Conservation (phyloP, 106 monocot genomes). For the Acorus calamus region DNA sequence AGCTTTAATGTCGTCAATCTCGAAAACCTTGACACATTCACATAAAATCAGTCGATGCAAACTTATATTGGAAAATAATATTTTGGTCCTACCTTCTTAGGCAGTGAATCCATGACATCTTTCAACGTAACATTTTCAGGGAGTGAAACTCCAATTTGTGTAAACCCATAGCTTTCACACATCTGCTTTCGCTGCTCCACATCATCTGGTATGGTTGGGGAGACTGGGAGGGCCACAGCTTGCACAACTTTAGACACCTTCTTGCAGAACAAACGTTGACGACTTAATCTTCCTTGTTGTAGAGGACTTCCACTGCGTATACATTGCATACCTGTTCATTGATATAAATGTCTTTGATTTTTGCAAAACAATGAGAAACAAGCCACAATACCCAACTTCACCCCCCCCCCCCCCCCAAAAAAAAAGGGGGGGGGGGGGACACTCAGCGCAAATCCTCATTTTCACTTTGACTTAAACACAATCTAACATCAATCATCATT, state of each 20-base stretch:
- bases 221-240: slow-evolving; percentile 34
- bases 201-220: slow-evolving; percentile 32
- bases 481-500: too few species aligned
- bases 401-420: too few species aligned
- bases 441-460: too few species aligned
- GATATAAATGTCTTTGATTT: not conserved
- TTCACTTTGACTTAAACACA: too few species aligned
- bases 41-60: too few species aligned
- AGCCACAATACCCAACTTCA: too few species aligned
- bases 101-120: slow-evolving; percentile 71
- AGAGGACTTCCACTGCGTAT: slow-evolving; percentile 18
- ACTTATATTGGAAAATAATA: not conserved
- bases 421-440: too few species aligned
- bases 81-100: slow-evolving; percentile 53
- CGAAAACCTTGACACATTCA: slow-evolving; percentile 51
- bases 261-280: slow-evolving; percentile 8
- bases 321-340: slow-evolving; percentile 20
- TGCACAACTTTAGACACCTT: slow-evolving; percentile 17
- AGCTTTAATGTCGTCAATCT: slow-evolving; percentile 87
- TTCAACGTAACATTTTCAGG: slow-evolving; percentile 70
- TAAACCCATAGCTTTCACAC: slow-evolving; percentile 83
- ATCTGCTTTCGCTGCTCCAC: slow-evolving; percentile 42
- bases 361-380: too few species aligned
- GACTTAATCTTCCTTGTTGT: slow-evolving; percentile 6
- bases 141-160: slow-evolving; percentile 74